These are phyloP conservation scores for Penicillium sp. DNA, from an alignment of 2,329 filamentous ascomycete species.

Conservation along the genomic window DNA sequence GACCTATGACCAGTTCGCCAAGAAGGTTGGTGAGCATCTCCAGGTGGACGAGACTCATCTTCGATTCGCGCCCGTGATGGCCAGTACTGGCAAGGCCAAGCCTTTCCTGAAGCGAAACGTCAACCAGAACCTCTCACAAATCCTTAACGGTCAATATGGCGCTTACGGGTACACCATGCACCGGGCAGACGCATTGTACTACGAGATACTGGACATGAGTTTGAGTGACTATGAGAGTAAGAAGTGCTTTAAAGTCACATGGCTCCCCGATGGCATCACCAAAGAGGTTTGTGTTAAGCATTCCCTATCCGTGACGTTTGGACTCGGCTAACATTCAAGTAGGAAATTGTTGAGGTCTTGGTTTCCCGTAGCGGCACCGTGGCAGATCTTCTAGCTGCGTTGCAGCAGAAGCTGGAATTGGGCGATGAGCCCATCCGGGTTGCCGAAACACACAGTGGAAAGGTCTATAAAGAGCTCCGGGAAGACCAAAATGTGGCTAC, in stretches of 20 bases:
- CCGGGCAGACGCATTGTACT: conserved; percentile 76
- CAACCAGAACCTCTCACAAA: conserved; percentile 70
- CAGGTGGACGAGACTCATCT: conserved; percentile 79
- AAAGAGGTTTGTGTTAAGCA: conserved; percentile 66
- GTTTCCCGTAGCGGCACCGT: conserved; percentile 83
- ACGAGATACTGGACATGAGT: conserved; percentile 91
- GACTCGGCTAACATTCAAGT: conserved; percentile 15
- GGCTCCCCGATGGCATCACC: conserved; percentile 82
- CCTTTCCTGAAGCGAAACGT: conserved; percentile 69
- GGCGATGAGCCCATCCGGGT: conserved; percentile 73
- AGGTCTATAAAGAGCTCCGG: conserved; percentile 75
- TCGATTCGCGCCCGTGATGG: conserved; percentile 84
- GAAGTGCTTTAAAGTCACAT: conserved; percentile 78
- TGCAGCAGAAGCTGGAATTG: conserved; percentile 78
- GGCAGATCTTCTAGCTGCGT: conserved; percentile 69
- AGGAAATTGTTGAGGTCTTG: conserved; percentile 78
- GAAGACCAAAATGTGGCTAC: conserved; percentile 71
- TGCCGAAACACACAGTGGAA: conserved; percentile 78
- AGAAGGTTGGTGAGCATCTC: conserved; percentile 76
- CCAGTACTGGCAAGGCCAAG: conserved; percentile 73
- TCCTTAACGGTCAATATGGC: conserved; percentile 72
- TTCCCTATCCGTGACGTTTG: background rate
- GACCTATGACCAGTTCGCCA: conserved; percentile 80
- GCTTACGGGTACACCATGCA: conserved; percentile 67
- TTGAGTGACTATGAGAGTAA: conserved; percentile 90